Percentiles rank a stretch among this genome's conserved stretches.
phyloP scores from a whole-genome alignment of 2,329 filamentous ascomycete species.

The Diplocarpon mali region DNA sequence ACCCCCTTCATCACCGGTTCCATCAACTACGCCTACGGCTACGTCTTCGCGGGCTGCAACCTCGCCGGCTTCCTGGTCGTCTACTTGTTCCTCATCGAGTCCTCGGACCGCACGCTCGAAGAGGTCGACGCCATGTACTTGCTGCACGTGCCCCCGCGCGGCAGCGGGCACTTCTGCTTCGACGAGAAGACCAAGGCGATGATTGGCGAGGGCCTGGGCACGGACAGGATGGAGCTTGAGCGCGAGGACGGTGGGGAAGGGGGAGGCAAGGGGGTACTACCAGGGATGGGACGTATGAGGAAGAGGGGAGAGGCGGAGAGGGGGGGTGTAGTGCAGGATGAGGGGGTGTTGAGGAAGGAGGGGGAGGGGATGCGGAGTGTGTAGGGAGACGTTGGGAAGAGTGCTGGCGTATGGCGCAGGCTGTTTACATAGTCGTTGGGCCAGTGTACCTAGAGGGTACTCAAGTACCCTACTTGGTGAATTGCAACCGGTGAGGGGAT shows the following conservation, averaged over 20 bases:
- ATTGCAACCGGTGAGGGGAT: too few species aligned
- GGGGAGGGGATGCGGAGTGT: too few species aligned
- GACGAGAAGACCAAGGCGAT: conserved; percentile 10
- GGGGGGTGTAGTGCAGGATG: conserved; percentile 7
- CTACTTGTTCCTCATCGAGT: conserved; percentile 70
- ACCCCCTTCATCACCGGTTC: conserved; percentile 65
- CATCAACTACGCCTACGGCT: conserved; percentile 58
- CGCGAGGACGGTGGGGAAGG: conserved; percentile 7
- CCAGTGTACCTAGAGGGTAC: too few species aligned
- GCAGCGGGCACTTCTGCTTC: conserved; percentile 11
- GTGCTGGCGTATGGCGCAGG: too few species aligned
- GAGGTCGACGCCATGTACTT: conserved; percentile 22
- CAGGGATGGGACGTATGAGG: not conserved
- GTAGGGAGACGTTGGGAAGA: too few species aligned
- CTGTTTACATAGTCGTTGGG: too few species aligned
- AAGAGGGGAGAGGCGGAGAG: conserved; percentile 9
- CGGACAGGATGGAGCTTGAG: conserved; percentile 15
- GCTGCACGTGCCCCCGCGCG: conserved; percentile 29
- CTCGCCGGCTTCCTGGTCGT: conserved; percentile 52
- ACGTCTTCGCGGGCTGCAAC: conserved; percentile 66
- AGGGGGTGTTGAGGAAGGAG: conserved; percentile 1
- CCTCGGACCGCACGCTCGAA: conserved; percentile 28
- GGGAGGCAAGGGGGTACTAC: too few species aligned
- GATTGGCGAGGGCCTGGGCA: conserved; percentile 7
- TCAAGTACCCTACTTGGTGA: too few species aligned